Base-by-base conservation (phyloP, 1,139 yeast species). In the Blastobotrys capitulatus region DNA sequence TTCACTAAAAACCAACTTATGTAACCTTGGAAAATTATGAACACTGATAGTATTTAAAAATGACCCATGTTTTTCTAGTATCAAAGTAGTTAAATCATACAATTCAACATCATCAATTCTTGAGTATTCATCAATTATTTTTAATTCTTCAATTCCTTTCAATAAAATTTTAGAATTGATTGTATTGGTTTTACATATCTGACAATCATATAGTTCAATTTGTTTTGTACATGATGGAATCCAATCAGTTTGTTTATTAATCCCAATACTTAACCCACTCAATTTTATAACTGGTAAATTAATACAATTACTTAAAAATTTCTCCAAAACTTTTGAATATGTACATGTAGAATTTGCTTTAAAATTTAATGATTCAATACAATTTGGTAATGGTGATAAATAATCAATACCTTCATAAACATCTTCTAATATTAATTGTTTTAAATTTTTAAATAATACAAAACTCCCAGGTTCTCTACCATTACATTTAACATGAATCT, bases 391-490 rank as follows among this genome's bases (percentile, higher is more conserved):
- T 10, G 47, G 47, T 10, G 38, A 31, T 29, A 44, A 29, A 16
- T 44, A 42, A 27, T 44, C 39, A 26, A 44, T 44, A 2, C 47
- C 47, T 22, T 44, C 47, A 38, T 44, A 44, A 7, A 44, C 47
- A 31, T 44, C 38, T 26, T 44, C 47, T 31, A 44, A 18, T 7
- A 44, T 31, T 38, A 44, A 15, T 18, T 42, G 37, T 31, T 44
- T 44, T 42, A 44, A 22, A 18, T 44, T 44, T 18, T 19, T 12
- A 38, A 44, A 44, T 19, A 18, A 13, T 15, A 38, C 27, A 20
- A 44, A 44, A 31, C 38, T 42, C 7, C 47, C 47, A 8, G 47
- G 47, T 5, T 34, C 47, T 15, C 34, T 12, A 7, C 32, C 47
- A 13, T 44, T 31, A 25, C 47, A 44, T 38, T 29, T 44, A 7